phyloP scores from a whole-genome alignment of 1,284 basidiomycete genomes.

The Rhodotorula mucilaginosa region DNA sequence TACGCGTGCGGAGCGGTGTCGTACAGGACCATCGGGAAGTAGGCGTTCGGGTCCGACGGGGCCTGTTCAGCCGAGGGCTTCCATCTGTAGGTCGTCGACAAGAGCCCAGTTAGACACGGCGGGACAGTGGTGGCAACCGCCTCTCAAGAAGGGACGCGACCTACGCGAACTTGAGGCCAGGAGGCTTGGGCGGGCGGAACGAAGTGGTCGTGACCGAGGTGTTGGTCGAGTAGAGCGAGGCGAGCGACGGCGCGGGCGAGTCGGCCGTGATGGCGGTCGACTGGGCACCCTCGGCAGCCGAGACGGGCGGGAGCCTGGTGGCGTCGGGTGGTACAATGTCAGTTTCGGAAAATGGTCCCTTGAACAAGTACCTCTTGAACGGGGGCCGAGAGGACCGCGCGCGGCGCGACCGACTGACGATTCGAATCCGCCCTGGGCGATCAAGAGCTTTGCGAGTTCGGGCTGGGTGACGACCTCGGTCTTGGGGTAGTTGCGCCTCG shows the following conservation, averaged over 20 bases:
- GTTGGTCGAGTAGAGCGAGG: conserved; percentile 30
- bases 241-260: conserved; percentile 33
- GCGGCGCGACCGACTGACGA: conserved; percentile 14
- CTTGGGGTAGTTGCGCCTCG: conserved; percentile 31
- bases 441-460: conserved; percentile 39
- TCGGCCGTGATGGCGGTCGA: conserved; percentile 37
- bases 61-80: conserved; percentile 16
- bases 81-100: conserved; percentile 2
- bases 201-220: conserved; percentile 11
- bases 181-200: conserved; percentile 38
- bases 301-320: conserved; percentile 25
- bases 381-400: too few species aligned
- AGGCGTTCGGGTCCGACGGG: conserved; percentile 24
- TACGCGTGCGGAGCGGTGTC: background rate
- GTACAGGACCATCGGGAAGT: conserved; percentile 34
- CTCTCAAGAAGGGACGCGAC: background rate
- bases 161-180: conserved; percentile 28
- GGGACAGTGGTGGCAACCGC: too few species aligned
- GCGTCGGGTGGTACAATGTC: too few species aligned
- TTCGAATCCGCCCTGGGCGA: conserved; percentile 38
- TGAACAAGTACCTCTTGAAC: background rate
- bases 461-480: conserved; percentile 19
- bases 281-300: conserved; percentile 13
- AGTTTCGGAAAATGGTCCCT: too few species aligned
- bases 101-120: background rate